Evolutionary conservation across 2,329 filamentous ascomycete genomes (phyloP), one percentile per base, ranked within the genome.

Genomic region (Nemania serpens): DNA sequence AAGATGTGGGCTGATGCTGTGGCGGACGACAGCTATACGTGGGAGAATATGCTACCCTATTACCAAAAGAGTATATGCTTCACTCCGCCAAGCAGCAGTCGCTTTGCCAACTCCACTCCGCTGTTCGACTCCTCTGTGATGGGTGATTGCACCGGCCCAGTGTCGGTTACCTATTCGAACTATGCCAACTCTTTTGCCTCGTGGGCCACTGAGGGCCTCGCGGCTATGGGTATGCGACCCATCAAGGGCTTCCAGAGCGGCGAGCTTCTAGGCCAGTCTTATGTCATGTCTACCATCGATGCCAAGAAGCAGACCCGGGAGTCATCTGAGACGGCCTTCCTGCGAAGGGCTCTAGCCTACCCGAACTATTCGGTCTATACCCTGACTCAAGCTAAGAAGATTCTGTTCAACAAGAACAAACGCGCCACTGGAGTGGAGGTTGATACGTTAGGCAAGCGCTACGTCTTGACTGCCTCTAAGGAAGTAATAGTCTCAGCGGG

Each of bases 401-500:
- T 85, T 1, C 22, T 82, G 0, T 84, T 83, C 47, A 66, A 79
- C 51, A 41, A 41, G 0, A 63, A 74, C 0, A 77, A 75, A n/a
- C 77, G 70, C 48, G 72, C 73, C 0, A 72, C 64, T 1, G 71
- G 71, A 1, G 71, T 74, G 1, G 36, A 57, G 3, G 68, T 74
- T 12, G 56, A 58, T 33, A 68, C 66, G 0, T 18, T 47, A 1
- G 68, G 68, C 34, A 3, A 69, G 18, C 55, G 56, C 11, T 72
- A 68, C 49, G 68, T 61, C 2, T 53, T 73, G 15, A 58, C 59
- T 11, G 75, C 74, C 4, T 59, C 62, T 0, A 74, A 72, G 36
- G 78, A 80, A 56, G 74, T 80, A 13, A 77, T 79, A 50, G 13
- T 80, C 1, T 74, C 74, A 1, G 75, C 75, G 3, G 78, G 78